phyloP scores from a whole-genome alignment of 768 basidiomycete genomes.

The Amanita fuliginea region DNA sequence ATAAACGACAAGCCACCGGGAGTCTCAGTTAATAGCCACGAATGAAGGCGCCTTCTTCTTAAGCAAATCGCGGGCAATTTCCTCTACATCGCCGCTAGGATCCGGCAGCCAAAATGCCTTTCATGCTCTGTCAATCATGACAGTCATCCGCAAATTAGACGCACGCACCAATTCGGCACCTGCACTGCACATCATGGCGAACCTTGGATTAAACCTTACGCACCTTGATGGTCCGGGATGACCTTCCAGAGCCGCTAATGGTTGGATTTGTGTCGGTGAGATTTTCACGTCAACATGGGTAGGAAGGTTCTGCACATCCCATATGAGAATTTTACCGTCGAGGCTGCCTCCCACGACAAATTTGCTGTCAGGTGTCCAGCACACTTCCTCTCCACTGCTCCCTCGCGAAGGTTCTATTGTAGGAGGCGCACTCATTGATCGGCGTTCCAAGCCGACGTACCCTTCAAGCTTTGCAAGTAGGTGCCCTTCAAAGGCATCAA shows the following conservation, averaged over 20 bases:
- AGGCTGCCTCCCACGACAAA: slow-evolving; percentile 79
- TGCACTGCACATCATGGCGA: slow-evolving; percentile 80
- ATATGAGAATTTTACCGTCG: slow-evolving; percentile 76
- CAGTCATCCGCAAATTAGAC: slow-evolving; percentile 8
- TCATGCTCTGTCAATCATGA: slow-evolving; percentile 5
- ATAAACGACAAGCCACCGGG: not conserved
- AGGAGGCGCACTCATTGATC: slow-evolving; percentile 34
- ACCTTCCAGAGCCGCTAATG: slow-evolving; percentile 48
- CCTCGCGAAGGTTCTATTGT: slow-evolving; percentile 66
- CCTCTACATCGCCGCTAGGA: slow-evolving; percentile 54
- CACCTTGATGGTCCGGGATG: slow-evolving; percentile 80
- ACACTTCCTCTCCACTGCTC: slow-evolving; percentile 85
- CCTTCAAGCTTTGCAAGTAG: slow-evolving; percentile 82
- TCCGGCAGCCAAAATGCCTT: slow-evolving; percentile 45
- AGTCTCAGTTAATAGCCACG: not conserved
- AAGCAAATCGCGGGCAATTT: slow-evolving; percentile 58
- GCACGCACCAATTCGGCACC: slow-evolving; percentile 68
- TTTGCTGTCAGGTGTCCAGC: slow-evolving; percentile 92
- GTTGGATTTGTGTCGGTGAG: slow-evolving; percentile 33
- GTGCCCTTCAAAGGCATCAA: slow-evolving; percentile 84
- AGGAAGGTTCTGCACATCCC: slow-evolving; percentile 71
- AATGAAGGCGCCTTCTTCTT: slow-evolving; percentile 33
- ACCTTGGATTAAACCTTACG: slow-evolving; percentile 82
- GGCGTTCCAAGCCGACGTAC: slow-evolving; percentile 71
- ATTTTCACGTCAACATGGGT: slow-evolving; percentile 41